A percentile compares a stretch with the other conserved stretches of the same genome.
phyloP scores from a whole-genome alignment of 306 rosid genomes.

The Begonia fuchsioides region DNA sequence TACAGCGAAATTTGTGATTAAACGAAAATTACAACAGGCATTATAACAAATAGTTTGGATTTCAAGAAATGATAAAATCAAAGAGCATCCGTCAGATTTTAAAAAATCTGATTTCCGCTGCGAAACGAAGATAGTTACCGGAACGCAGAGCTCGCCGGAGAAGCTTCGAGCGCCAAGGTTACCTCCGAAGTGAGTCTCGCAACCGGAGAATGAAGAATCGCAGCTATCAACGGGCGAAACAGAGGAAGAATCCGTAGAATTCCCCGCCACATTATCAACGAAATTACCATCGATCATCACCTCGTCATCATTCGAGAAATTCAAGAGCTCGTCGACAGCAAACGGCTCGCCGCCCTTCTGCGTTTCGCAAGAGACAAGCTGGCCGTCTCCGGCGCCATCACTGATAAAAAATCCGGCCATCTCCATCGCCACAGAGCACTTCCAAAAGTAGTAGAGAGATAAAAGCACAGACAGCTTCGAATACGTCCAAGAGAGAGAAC shows the following conservation, averaged over 20 bases:
- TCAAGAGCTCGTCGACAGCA: conserved; percentile 70
- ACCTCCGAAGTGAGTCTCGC: conserved; percentile 21
- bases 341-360: conserved; percentile 49
- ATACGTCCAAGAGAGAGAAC: conserved; percentile 1
- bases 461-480: too few relatives aligned
- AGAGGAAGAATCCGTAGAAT: conserved; percentile 36
- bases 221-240: conserved; percentile 45
- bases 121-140: conserved; percentile 20
- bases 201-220: conserved; percentile 29
- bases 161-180: conserved; percentile 24
- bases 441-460: conserved; percentile 18
- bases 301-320: conserved; percentile 53
- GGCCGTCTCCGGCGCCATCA: conserved; percentile 32
- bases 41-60: neutral
- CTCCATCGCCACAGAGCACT: conserved; percentile 38
- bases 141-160: conserved; percentile 45
- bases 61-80: neutral
- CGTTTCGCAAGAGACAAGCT: conserved; percentile 29
- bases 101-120: too few relatives aligned
- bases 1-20: neutral
- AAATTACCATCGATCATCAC: conserved; percentile 26
- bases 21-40: neutral
- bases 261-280: conserved; percentile 37
- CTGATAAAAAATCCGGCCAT: conserved; percentile 44
- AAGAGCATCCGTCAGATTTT: neutral